Evolutionary conservation across 1,284 basidiomycete species (phyloP).

Genomic region (Tausonia pullulans): DNA sequence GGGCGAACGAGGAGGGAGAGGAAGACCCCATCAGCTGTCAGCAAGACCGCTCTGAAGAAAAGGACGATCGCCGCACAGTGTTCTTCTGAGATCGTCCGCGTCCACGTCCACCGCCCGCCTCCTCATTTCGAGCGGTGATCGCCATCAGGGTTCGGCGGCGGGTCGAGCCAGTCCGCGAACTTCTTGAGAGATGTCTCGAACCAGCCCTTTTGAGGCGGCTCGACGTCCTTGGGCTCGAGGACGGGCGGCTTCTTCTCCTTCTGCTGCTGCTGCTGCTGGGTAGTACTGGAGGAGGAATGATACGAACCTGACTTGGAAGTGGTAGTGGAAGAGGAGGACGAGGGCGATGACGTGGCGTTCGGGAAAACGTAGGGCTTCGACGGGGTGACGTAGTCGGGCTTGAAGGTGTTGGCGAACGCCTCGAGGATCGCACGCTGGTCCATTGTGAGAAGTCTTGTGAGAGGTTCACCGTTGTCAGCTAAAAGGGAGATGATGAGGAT

Average conservation of each 20-base stretch:
- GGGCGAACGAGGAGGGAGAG: too few species aligned
- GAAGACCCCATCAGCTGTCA: too few species aligned
- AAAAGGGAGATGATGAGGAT: constrained; percentile 14
- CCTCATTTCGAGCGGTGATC: too few species aligned
- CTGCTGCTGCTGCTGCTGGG: too few species aligned
- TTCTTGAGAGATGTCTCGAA: neutral
- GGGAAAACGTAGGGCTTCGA: neutral
- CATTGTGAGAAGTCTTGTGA: constrained; percentile 57
- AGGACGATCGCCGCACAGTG: too few species aligned
- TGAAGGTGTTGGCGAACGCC: constrained; percentile 59
- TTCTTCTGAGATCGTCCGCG: too few species aligned
- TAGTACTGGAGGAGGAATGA: neutral
- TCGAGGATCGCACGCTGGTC: constrained; percentile 80
- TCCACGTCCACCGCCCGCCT: too few species aligned
- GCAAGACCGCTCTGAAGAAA: too few species aligned
- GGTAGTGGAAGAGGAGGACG: neutral
- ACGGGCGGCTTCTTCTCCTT: neutral
- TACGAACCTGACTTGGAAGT: neutral
- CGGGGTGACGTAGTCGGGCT: neutral
- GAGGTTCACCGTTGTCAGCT: constrained; percentile 18
- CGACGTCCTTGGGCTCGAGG: neutral
- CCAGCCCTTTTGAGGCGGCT: constrained; percentile 1
- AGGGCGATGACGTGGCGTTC: neutral
- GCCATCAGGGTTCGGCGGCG: too few species aligned
- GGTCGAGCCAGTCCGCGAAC: constrained; percentile 5